Base-by-base conservation (phyloP, 2,329 filamentous ascomycete species). In the Botrytis fabae region DNA sequence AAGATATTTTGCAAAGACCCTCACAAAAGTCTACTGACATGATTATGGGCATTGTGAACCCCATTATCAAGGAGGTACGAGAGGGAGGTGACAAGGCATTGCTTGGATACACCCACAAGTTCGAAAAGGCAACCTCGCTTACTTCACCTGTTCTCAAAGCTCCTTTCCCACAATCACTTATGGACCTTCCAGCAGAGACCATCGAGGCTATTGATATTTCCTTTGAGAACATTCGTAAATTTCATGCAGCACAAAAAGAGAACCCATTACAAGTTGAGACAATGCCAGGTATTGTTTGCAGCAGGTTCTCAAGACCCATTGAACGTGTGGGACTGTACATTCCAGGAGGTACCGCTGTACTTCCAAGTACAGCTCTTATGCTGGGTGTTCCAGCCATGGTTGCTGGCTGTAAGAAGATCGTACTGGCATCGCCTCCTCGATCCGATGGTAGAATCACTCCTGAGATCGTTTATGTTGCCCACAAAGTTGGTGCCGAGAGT, bases 341-440 rank as follows among this genome's bases (percentile, higher is more conserved):
- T 25, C 96, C 96, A 10, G 96, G 96, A 73, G 96, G 96, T 75
- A 99, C 96, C 2, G 96, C 96, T 2, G 96, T 99, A n/a, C 87
- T 99, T 59, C 96, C 96, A 20, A 97, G 94, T 72, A 98, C 96
- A 12, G 96, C 96, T 4, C 91, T 99, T 77, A 99, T 99, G 96
- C 88, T 99, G 71, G 96, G 96, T 81, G 96, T 99, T 7, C 96
- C 96, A 12, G 96, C 96, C 74, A 97, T 97, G 92, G 96, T 98
- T 12, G 96, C 96, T 38, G 96, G 96, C 38, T 99, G 96, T 87
- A 90, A 95, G 84, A 97, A 92, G 83, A 97, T 99, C 74, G 92
- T 99, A 25, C 85, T 99, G 51, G 96, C 96, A 32, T 97, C 95
- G 0, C 96, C 96, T 44, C 96, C 96, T 28, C 91, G 96, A 61